These are phyloP conservation scores for Suillus ampliporus DNA, from an alignment of 768 basidiomycete genomes.

Conservation along the genomic window DNA sequence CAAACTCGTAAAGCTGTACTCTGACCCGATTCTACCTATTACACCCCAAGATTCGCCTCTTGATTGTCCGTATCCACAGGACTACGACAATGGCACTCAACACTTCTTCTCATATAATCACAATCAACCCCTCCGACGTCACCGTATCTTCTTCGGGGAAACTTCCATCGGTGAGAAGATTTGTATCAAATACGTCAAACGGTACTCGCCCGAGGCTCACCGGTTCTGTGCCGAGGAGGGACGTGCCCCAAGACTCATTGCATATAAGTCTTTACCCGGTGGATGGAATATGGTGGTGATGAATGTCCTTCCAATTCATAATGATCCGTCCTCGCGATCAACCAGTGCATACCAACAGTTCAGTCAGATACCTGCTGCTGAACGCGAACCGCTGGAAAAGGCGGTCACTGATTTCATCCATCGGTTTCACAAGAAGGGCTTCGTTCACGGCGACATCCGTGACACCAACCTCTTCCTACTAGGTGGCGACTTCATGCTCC, in stretches of 20 bases:
- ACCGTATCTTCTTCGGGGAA: slow-evolving; percentile 4
- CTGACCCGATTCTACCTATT: not conserved
- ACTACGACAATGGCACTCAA: not conserved
- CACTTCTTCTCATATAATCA: slow-evolving; percentile 1
- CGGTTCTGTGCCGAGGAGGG: slow-evolving; percentile 7
- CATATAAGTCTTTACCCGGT: slow-evolving; percentile 3
- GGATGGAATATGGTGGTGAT: slow-evolving; percentile 16
- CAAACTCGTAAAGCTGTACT: slow-evolving; percentile 1
- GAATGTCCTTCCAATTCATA: slow-evolving; percentile 3
- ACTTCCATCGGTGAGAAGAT: not conserved
- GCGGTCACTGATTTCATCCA: slow-evolving; percentile 1
- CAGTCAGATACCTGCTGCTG: not conserved
- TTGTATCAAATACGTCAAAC: slow-evolving; percentile 7
- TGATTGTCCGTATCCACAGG: not conserved
- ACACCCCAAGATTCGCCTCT: not conserved
- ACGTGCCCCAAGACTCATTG: slow-evolving; percentile 7
- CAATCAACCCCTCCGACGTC: slow-evolving; percentile 1
- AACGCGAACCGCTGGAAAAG: slow-evolving; percentile 1
- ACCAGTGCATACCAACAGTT: slow-evolving; percentile 4
- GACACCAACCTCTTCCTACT: slow-evolving; percentile 3
- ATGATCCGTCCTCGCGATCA: not conserved
- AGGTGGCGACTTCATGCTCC: slow-evolving; percentile 9
- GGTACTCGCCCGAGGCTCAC: not conserved
- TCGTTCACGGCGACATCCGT: slow-evolving; percentile 14
- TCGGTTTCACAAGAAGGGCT: slow-evolving; percentile 3